Evolutionary conservation across 306 rosid species (phyloP), one percentile per base, ranked within the genome.

Genomic region (Acacia confusa): DNA sequence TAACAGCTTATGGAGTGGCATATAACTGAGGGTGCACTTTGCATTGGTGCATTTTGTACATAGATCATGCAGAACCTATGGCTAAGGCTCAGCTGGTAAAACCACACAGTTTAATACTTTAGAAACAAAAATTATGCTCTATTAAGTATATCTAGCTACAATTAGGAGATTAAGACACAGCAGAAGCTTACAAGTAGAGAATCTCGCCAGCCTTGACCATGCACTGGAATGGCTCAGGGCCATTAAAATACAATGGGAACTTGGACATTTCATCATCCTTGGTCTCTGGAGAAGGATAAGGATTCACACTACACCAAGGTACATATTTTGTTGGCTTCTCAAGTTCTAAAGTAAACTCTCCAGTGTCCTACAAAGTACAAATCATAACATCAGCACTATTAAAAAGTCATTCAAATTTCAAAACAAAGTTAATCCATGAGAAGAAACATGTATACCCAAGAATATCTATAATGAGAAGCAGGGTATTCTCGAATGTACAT

Each of bases 261-360:
- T 84, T 87, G 9, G 87, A 77, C 47, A 84, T 79, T 79, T 87
- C 91, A 3, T 76, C 74, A 9, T 84, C 86, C 78, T 74, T 67
- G 48, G 44, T 82, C 88, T 87, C 87, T 0, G 71, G 68, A 34
- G 91, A 83, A 83, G 94, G 95, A 73, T 81, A 90, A 82, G 97
- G 97, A 74, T 92, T 81, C 70, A 92, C 95, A 74, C 97, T 92
- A 69, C 90, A 94, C 97, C 98, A 92, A 44, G 98, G 97, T 48
- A 94, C 97, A 82, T 81, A 58, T 78, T 91, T 88, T 9, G 12
- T 74, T 14, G 94, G 95, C 76, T 86, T 85, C 75, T 92, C 94
- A 68, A 89, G 75, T 30, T 90, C 94, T 85, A 94, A 86, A 45
- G 69, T 82, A 68, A 94, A 92, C 83, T 89, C 89, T 60, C 87